Conservation (phyloP, 495 filamentous ascomycete species). For the Podospora bellae-mahoneyi region DNA sequence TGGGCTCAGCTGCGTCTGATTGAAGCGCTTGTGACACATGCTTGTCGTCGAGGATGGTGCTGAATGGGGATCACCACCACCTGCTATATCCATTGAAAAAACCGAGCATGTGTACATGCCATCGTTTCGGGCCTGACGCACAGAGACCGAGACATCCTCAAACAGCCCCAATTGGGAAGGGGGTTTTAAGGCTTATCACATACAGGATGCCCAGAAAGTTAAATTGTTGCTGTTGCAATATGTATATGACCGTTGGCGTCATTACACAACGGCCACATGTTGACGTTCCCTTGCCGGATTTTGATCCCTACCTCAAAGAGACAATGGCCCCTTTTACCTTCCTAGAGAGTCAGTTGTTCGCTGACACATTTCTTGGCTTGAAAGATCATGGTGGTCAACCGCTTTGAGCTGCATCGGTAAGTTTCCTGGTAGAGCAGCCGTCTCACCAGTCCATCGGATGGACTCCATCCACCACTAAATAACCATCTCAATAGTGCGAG, state of each 20-base stretch:
- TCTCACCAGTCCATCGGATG: neutral
- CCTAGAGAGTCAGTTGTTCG: neutral
- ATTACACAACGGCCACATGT: neutral
- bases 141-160: neutral
- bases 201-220: neutral
- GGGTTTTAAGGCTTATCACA: neutral
- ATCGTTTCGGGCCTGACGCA: neutral
- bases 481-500: neutral
- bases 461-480: neutral
- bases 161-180: neutral
- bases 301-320: neutral
- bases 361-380: neutral
- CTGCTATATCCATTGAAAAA: neutral
- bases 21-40: neutral
- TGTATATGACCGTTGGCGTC: neutral
- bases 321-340: neutral
- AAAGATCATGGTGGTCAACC: neutral
- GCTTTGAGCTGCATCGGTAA: neutral
- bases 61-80: neutral
- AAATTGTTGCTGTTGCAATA: neutral
- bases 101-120: neutral
- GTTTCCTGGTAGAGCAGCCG: neutral
- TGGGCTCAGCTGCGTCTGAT: neutral
- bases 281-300: neutral
- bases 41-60: neutral